Conservation (phyloP, 139 green algal species). For the Klebsormidium nitens region DNA sequence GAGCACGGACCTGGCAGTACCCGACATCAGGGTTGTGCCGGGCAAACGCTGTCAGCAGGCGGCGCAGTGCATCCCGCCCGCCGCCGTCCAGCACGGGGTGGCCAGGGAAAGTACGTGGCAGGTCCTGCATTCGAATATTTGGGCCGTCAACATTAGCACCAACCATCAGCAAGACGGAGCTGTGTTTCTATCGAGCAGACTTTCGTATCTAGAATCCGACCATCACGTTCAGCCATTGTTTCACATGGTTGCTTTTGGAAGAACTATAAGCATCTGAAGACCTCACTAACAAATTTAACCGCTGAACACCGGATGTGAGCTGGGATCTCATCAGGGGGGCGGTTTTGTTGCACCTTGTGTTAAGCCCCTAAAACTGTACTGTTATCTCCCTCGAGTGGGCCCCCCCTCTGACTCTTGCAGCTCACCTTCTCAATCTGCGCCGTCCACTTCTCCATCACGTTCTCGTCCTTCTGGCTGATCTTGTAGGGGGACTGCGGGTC, state of each 20-base stretch:
- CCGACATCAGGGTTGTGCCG: constrained; percentile 63
- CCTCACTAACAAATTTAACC: not conserved
- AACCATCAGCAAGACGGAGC: too few species aligned
- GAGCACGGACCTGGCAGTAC: constrained; percentile 59
- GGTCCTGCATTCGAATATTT: constrained; percentile 20
- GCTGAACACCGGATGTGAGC: not conserved
- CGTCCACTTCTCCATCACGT: not conserved
- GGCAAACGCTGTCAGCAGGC: constrained; percentile 67
- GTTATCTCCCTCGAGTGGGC: not conserved
- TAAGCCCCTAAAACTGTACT: not conserved
- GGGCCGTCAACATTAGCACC: constrained; percentile 3
- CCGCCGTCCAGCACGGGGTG: constrained; percentile 36
- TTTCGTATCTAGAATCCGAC: too few species aligned
- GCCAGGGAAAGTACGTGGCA: constrained; percentile 27
- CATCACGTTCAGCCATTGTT: too few species aligned
- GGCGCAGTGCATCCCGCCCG: constrained; percentile 50
- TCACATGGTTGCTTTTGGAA: too few species aligned
- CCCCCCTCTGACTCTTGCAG: not conserved
- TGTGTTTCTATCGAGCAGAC: too few species aligned
- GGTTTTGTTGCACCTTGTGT: not conserved
- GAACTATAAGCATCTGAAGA: not conserved
- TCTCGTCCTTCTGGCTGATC: not conserved
- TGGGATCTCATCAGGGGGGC: not conserved
- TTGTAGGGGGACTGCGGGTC: not conserved
- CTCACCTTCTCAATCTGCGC: constrained; percentile 5